Evolutionary conservation across 2,329 filamentous ascomycete species (phyloP).

Genomic region (Ascochyta rabiei): DNA sequence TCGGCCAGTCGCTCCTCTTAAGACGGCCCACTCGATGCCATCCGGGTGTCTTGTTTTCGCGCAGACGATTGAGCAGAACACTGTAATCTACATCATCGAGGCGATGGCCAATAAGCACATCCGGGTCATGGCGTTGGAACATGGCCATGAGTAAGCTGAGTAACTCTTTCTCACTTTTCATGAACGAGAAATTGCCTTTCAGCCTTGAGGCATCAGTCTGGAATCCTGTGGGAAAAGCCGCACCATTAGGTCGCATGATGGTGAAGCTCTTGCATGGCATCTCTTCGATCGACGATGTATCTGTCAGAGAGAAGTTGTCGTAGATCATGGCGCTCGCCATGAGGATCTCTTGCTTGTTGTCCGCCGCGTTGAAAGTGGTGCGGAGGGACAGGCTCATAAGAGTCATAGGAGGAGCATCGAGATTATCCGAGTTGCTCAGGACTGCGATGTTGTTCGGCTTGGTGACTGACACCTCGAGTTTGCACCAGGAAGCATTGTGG

Average conservation of each 20-base stretch:
- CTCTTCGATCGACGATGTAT: constrained; percentile 87
- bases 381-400: constrained; percentile 94
- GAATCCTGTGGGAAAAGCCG: constrained; percentile 83
- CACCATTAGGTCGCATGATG: constrained; percentile 78
- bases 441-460: constrained; percentile 78
- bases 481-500: constrained; percentile 96
- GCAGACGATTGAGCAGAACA: constrained; percentile 82
- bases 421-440: constrained; percentile 76
- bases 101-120: constrained; percentile 91
- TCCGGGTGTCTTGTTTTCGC: constrained; percentile 87
- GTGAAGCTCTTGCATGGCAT: constrained; percentile 91
- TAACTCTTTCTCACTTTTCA: constrained; percentile 83
- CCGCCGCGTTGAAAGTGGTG: constrained; percentile 85
- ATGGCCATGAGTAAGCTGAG: constrained; percentile 89
- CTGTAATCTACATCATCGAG: constrained; percentile 98
- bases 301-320: constrained; percentile 83
- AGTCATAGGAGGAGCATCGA: constrained; percentile 85
- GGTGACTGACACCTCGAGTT: constrained; percentile 83
- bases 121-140: constrained; percentile 85
- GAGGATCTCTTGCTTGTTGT: constrained; percentile 96
- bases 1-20: constrained; percentile 83
- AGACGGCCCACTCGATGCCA: constrained; percentile 94
- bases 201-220: constrained; percentile 77
- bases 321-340: constrained; percentile 92
- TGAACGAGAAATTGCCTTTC: constrained; percentile 77